These are phyloP conservation scores for Penicillium cinerascens DNA, from an alignment of 495 filamentous ascomycete species.

Conservation along the genomic window DNA sequence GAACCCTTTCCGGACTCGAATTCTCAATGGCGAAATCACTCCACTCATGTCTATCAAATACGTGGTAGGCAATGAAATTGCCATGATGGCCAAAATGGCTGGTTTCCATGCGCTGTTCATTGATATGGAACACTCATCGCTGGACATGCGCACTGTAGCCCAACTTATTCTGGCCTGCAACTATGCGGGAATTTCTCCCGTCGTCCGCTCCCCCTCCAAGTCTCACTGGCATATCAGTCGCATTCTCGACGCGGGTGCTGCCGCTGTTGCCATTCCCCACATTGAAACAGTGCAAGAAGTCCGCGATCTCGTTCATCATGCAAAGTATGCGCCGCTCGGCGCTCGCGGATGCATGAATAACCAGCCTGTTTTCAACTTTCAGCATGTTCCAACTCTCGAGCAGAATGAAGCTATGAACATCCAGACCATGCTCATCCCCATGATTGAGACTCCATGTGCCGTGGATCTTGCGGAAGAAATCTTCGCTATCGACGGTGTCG, in stretches of 20 bases:
- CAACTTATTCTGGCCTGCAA: slow-evolving; percentile 31
- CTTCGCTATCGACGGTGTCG: slow-evolving; percentile 26
- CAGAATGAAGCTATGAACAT: slow-evolving; percentile 25
- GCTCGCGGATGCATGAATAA: slow-evolving; percentile 22
- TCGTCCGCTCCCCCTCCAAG: slow-evolving; percentile 32
- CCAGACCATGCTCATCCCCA: slow-evolving; percentile 29
- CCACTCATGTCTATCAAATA: slow-evolving; percentile 27
- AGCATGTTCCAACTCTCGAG: slow-evolving; percentile 18
- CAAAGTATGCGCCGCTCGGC: slow-evolving; percentile 29
- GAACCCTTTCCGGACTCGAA: slow-evolving; percentile 27
- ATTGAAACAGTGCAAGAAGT: slow-evolving; percentile 29
- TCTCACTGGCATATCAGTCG: slow-evolving; percentile 29
- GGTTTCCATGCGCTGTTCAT: slow-evolving; percentile 33
- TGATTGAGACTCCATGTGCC: slow-evolving; percentile 31
- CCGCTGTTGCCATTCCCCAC: slow-evolving; percentile 30
- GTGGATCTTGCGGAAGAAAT: slow-evolving; percentile 30
- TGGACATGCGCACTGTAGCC: slow-evolving; percentile 13
- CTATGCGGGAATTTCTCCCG: slow-evolving; percentile 23
- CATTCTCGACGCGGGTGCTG: slow-evolving; percentile 29
- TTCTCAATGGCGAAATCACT: slow-evolving; percentile 25
- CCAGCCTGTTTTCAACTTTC: slow-evolving; percentile 22
- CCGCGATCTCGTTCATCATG: slow-evolving; percentile 21
- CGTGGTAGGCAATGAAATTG: slow-evolving; percentile 21
- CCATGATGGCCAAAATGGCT: slow-evolving; percentile 28
- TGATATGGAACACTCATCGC: slow-evolving; percentile 29